Percentiles rank a stretch among this genome's conserved stretches.
phyloP scores from a whole-genome alignment of 345 rosid species.

The Hypericum androsaemum region DNA sequence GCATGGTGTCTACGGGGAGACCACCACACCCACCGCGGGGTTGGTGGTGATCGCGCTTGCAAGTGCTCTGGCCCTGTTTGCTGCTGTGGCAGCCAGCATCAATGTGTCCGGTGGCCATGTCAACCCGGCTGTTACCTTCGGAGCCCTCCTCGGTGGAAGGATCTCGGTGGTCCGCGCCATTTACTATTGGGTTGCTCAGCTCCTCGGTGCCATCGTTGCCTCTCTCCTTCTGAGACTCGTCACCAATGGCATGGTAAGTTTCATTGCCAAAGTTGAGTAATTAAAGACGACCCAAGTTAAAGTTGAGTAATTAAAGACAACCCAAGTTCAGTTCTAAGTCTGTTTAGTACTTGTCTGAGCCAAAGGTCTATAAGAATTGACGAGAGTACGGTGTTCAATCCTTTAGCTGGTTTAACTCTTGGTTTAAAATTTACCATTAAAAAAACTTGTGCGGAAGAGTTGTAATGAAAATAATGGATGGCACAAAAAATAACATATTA shows the following conservation, averaged over 20 bases:
- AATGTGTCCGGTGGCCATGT: conserved; percentile 71
- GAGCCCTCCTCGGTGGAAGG: conserved; percentile 57
- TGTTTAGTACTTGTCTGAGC: no score
- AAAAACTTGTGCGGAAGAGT: no score
- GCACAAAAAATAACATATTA: no score
- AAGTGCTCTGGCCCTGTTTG: conserved; percentile 48
- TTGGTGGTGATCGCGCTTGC: conserved; percentile 52
- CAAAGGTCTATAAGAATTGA: no score
- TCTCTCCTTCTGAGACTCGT: conserved; percentile 49
- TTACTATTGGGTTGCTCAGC: conserved; percentile 71
- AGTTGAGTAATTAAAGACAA: no score
- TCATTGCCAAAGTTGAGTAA: no score
- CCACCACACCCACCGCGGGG: conserved; percentile 28
- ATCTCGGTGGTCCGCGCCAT: conserved; percentile 45
- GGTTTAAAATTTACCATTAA: no score
- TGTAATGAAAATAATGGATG: no score
- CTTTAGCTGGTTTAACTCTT: no score
- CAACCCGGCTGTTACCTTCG: conserved; percentile 74
- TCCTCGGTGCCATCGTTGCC: conserved; percentile 53
- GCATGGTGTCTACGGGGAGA: conserved; percentile 15
- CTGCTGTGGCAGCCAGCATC: conserved; percentile 48
- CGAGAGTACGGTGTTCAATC: no score
- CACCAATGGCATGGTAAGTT: conserved; percentile 53
- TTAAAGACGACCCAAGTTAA: no score
- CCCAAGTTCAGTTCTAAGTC: no score